Evolutionary conservation across 169 alveolate species (phyloP).

Genomic region (Besnoitia besnoiti): DNA sequence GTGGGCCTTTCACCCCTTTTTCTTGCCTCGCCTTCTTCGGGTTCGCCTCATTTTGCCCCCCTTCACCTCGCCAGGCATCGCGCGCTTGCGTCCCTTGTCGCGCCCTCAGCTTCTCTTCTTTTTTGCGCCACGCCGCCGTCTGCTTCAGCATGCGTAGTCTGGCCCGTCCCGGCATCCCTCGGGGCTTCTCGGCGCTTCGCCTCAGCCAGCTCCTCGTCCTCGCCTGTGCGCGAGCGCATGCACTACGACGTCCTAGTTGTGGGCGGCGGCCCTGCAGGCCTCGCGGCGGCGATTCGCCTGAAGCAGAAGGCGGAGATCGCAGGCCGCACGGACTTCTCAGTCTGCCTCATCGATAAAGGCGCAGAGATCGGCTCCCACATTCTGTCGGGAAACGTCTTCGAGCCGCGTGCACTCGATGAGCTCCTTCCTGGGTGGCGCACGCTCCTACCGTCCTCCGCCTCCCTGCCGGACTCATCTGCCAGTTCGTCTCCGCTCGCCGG

Average conservation of each 20-base stretch:
- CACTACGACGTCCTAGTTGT: slow-evolving; percentile 81
- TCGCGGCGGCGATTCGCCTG: slow-evolving; percentile 83
- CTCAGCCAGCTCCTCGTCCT: background rate
- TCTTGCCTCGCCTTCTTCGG: background rate
- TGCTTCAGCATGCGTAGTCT: background rate
- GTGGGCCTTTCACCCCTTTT: no score
- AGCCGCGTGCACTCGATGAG: slow-evolving; percentile 84
- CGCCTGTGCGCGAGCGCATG: slow-evolving; percentile 70
- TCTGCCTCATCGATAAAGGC: slow-evolving; percentile 85
- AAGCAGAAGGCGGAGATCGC: slow-evolving; percentile 41
- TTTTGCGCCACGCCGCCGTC: background rate
- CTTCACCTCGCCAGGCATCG: background rate
- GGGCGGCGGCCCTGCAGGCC: slow-evolving; percentile 92
- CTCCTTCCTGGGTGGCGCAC: slow-evolving; percentile 77
- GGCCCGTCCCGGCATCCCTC: background rate
- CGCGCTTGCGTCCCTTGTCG: background rate
- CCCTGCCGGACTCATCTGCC: no score
- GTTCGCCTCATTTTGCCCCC: background rate
- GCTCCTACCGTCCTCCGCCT: background rate
- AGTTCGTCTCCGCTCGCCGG: background rate
- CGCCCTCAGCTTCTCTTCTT: no score
- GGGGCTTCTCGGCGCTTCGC: background rate
- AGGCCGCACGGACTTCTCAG: slow-evolving; percentile 68
- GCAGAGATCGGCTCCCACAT: slow-evolving; percentile 86
- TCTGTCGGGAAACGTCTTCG: slow-evolving; percentile 86